These are phyloP conservation scores for Pseudocercospora crystallina DNA, from an alignment of 2,329 filamentous ascomycete genomes.

Conservation along the genomic window DNA sequence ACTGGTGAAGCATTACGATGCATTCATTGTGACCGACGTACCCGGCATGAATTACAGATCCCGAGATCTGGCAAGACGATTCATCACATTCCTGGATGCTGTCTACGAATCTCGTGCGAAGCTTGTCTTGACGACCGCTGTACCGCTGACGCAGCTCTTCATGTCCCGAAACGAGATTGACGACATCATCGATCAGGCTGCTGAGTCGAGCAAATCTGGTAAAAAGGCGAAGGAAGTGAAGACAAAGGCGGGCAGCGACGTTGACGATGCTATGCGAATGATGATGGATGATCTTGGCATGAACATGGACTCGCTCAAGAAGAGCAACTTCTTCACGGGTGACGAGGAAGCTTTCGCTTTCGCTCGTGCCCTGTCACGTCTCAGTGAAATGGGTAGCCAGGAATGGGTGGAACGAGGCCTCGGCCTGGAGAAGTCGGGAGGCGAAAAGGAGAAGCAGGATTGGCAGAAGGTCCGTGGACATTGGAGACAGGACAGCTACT, in stretches of 20 bases:
- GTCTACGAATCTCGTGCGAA: slow-evolving; percentile 94
- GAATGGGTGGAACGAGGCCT: slow-evolving; percentile 88
- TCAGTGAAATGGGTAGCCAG: slow-evolving; percentile 89
- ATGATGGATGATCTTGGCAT: slow-evolving; percentile 86
- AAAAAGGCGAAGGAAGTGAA: slow-evolving; percentile 35
- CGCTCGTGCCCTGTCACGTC: slow-evolving; percentile 76
- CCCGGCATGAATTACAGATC: slow-evolving; percentile 68
- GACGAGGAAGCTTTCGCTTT: slow-evolving; percentile 98
- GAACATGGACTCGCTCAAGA: slow-evolving; percentile 81
- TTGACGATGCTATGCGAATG: slow-evolving; percentile 71
- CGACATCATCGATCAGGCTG: slow-evolving; percentile 44
- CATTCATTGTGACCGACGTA: slow-evolving; percentile 87
- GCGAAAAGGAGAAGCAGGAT: slow-evolving; percentile 63
- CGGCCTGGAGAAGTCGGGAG: slow-evolving; percentile 63
- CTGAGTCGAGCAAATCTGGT: slow-evolving; percentile 27
- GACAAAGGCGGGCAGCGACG: slow-evolving; percentile 32
- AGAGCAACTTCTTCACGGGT: slow-evolving; percentile 82
- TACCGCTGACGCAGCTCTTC: slow-evolving; percentile 82
- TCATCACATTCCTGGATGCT: slow-evolving; percentile 97
- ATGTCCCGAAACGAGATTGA: slow-evolving; percentile 42
- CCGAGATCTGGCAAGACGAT: slow-evolving; percentile 83
- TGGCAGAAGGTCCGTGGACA: slow-evolving; percentile 66
- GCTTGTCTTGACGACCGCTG: slow-evolving; percentile 85
- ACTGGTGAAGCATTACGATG: slow-evolving; percentile 82
- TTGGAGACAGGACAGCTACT: slow-evolving; percentile 63